Evolutionary conservation across 176 grass and related monocot genomes (phyloP).

Genomic region (Puya raimondii): DNA sequence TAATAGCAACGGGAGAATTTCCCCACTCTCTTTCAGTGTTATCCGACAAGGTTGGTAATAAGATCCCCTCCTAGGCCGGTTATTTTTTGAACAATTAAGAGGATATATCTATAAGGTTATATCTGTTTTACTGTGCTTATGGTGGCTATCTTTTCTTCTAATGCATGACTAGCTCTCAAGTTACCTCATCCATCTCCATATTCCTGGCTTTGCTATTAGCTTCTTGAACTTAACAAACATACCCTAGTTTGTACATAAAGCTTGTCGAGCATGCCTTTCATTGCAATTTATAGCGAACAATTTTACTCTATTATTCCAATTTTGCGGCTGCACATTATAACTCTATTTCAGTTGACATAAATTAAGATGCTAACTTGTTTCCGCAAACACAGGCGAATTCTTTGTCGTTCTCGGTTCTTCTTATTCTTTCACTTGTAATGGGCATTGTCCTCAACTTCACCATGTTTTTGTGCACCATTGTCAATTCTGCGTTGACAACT

Average conservation of each 20-base stretch:
- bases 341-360: not conserved
- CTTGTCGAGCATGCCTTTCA: no score
- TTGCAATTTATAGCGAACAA: no score
- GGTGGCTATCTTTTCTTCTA: not conserved
- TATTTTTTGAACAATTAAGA: not conserved
- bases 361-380: not conserved
- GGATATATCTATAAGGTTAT: not conserved
- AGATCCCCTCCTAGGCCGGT: not conserved
- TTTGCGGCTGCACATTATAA: not conserved
- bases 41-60: conserved; percentile 64
- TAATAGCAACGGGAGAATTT: conserved; percentile 91
- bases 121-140: not conserved
- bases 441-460: conserved; percentile 83
- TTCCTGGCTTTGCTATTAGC: not conserved
- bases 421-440: conserved; percentile 72
- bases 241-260: no score
- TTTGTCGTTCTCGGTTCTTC: conserved; percentile 49
- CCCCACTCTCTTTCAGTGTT: conserved; percentile 66
- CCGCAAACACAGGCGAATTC: conserved; percentile 43
- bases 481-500: conserved; percentile 92
- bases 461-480: conserved; percentile 96
- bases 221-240: no score
- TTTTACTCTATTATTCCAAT: not conserved
- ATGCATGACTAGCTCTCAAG: not conserved
- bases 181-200: not conserved